Evolutionary conservation across 495 filamentous ascomycete genomes (phyloP), one percentile per base, ranked within the genome.

Genomic region (Penicillium manginii): DNA sequence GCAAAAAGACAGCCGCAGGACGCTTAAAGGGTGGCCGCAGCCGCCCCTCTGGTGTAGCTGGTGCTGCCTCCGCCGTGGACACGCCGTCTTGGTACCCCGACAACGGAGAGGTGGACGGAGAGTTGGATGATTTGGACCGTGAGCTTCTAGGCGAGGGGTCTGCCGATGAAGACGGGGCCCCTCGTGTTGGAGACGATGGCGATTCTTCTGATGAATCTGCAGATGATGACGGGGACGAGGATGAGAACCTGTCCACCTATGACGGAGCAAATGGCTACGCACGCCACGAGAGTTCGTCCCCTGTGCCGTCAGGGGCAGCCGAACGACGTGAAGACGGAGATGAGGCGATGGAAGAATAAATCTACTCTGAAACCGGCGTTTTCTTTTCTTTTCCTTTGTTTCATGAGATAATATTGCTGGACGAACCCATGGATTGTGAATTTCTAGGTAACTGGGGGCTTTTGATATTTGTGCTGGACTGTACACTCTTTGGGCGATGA

Each of bases 101-200:
- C 45, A 47, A 60, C 39, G 66, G 72, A 21, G 67, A 76, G 43
- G 54, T 73, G 9, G 73, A 77, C 29, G 73, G 69, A 12, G 80
- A 83, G 50, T 69, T 83, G 11, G 81, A 83, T 54, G 81, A 83
- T 52, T 72, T 82, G 14, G 81, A 83, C 53, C 75, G 79, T 19
- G 81, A 82, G 57, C 67, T 81, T 11, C 72, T 82, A 3, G 79
- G 79, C 42, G 81, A 83, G 57, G 79, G 56, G 15, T 75, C 78
- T 17, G 77, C 73, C 6, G 78, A 80, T 3, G 77, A 81, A 21
- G 75, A 78, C 18, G 68, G 29, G 58, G 55, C 39, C 18, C 68
- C 40, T 57, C 70, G 56, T 40, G 57, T 37, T 31, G 65, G 55
- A 17, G 73, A 67, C 9, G 72, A 62, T 15, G 70, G 65, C 15